phyloP scores from a whole-genome alignment of 2,329 filamentous ascomycete genomes.

The Fusarium multiceps region DNA sequence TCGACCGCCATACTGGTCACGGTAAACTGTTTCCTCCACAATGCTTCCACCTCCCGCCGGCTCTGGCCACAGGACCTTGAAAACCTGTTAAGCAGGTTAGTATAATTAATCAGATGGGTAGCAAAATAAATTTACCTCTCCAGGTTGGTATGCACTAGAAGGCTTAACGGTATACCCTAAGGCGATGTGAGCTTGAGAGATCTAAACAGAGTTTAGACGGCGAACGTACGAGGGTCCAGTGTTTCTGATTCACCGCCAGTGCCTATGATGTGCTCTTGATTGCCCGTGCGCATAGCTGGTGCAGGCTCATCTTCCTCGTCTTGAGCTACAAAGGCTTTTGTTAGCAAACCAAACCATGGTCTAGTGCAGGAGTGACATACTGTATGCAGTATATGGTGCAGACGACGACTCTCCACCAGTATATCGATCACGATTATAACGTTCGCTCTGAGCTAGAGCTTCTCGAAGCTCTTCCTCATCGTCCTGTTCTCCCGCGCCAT shows the following conservation, averaged over 20 bases:
- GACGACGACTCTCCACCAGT: conserved; percentile 25
- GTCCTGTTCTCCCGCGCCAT: conserved; percentile 12
- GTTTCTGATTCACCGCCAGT: conserved; percentile 40
- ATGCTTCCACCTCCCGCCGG: conserved; percentile 56
- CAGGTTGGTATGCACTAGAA: conserved; percentile 54
- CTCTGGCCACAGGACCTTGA: conserved; percentile 67
- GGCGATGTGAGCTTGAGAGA: conserved; percentile 16
- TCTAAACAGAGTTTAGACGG: no score
- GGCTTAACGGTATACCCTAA: conserved; percentile 56
- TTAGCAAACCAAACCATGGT: not conserved
- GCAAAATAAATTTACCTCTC: conserved; percentile 49
- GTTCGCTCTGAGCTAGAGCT: conserved; percentile 24
- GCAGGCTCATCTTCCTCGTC: conserved; percentile 46
- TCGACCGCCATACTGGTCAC: conserved; percentile 50
- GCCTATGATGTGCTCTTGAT: conserved; percentile 30
- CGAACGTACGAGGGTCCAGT: conserved; percentile 53
- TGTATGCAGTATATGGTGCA: conserved; percentile 16
- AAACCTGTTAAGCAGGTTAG: conserved; percentile 54
- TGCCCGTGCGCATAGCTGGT: conserved; percentile 31
- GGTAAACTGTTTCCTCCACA: conserved; percentile 50
- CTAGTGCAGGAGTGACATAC: not conserved
- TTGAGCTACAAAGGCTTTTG: not conserved
- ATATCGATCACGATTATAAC: conserved; percentile 22
- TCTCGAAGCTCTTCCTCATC: conserved; percentile 14
- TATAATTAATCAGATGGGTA: not conserved